Percentiles rank a stretch among this genome's conserved stretches.
Evolutionary conservation across 225 moss, liverwort and hornwort species (phyloP).

Genomic region (Physcomitrium patens): DNA sequence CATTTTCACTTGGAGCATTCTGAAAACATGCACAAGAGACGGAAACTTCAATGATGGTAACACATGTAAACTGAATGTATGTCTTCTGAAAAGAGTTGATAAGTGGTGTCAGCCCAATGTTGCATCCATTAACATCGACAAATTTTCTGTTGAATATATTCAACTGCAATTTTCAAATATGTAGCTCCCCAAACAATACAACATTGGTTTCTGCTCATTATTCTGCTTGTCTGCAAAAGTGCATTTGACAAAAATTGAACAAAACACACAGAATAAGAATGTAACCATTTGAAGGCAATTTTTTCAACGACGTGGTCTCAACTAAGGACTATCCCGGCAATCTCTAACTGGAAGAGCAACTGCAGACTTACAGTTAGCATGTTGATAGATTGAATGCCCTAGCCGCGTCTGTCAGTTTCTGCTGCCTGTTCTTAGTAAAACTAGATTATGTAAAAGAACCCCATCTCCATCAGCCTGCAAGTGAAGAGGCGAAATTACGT

Average conservation of each 20-base stretch:
- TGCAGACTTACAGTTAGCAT: conserved; percentile 31
- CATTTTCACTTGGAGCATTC: conserved; percentile 45
- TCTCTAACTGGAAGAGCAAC: conserved; percentile 14
- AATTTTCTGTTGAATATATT: not conserved
- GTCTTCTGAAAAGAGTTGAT: not conserved
- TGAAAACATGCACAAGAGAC: conserved; percentile 22
- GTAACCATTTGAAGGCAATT: no score
- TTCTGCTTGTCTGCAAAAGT: no score
- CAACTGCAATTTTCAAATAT: not conserved
- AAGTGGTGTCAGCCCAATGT: not conserved
- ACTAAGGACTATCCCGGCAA: conserved; percentile 2
- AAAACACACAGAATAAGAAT: no score
- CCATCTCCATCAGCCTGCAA: conserved; percentile 38
- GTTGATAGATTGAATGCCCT: conserved; percentile 29
- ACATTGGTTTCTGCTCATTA: no score
- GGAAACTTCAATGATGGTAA: not conserved
- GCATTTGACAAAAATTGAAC: no score
- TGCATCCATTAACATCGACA: not conserved
- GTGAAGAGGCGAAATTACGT: not conserved
- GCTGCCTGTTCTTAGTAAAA: conserved; percentile 27
- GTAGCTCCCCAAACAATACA: no score
- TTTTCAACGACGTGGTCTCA: not conserved
- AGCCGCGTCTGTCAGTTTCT: conserved; percentile 21
- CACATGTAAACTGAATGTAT: not conserved
- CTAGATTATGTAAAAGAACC: conserved; percentile 14